Evolutionary conservation across 108 stramenopile genomes (phyloP), one percentile per base, ranked within the genome.

Genomic region (Pseudonitzschia delicatissima): DNA sequence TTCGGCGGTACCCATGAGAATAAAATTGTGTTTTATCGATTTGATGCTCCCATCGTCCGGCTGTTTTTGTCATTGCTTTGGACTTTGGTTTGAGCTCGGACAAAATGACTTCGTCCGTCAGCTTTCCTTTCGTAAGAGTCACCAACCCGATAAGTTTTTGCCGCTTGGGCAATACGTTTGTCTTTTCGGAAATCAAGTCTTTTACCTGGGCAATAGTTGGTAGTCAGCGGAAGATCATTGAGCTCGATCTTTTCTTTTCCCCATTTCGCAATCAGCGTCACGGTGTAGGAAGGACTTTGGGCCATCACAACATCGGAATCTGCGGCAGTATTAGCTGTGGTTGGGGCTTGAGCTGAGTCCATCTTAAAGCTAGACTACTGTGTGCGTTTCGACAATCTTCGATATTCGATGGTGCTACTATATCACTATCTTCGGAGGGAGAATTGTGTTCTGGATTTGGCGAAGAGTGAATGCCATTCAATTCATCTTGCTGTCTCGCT

Each of bases 1-100:
- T 68, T 97, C 97, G 1, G 90, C 90, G 6, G 97, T 96, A n/a
- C 97, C 97, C 91, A 97, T 94, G 42, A 97, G 84, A 57, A 96
- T 94, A 68, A 96, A 97, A 45, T 88, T 71, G 67, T 84, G 82
- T 15, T 37, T 48, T 18, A 21, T 48, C 47, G 20, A 21, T 2
- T 48, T 48, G 20, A 2, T 17, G 2, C 20, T 48, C 1, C 2
- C 53, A 20, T 23, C 23, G 47, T 20, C 59, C 61, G 21, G 68
- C 12, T 49, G 17, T 60, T 72, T 11, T 57, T 77, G 51, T 68
- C 65, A 42, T 78, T 5, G 53, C 7, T 33, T 55, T 55, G 9
- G 53, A 55, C 62, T 89, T 94, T 36, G 74, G 65, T 60, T 92
- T 90, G 33, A 96, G 71, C 18, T 78, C 68, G 12, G 64, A 66